Evolutionary conservation across 306 rosid genomes (phyloP), one percentile per base, ranked within the genome.

Genomic region (Vigna radiata): DNA sequence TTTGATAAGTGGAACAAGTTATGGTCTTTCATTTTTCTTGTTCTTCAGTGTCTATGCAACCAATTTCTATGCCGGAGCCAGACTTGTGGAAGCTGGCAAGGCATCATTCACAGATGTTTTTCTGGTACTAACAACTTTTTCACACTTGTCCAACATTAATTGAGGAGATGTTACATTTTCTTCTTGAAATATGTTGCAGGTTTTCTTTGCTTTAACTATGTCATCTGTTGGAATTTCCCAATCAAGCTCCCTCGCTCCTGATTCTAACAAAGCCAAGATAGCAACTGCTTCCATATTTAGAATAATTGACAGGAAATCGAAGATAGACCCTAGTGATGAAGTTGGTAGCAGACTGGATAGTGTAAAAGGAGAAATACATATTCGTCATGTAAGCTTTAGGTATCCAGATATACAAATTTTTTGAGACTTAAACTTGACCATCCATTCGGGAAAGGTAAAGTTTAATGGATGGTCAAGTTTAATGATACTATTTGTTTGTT

Each of bases 121-220:
- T 41, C 80, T 61, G 77, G 97, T 90, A 84, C 14, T 61, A 29
- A 68, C 23, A 53, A 53, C 21, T 50, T 33, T 55, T 37, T 29
- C 14, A 33, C 75, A 12, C 65, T 49, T 5, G 39, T 66, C 39
- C 76, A 39, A 31, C 46, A 41, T 21, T 14, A 33, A 37, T 14
- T 55, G 19, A n/a, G 61, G 49, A 41, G 16, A 73, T 5, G 23
- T 55, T 2, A 18, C 29, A 78, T 47, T 61, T 59, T 15, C 15
- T 77, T 17, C 44, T 19, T 5, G 65, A 47, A 48, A 33, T 76
- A 59, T 44, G 27, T 62, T 81, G 84, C 79, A 92, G 97, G 97
- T 90, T 31, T 84, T 85, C 84, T 84, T 90, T 75, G 93, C 97
- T 77, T 86, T 92, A 84, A 90, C 91, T 13, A 85, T 89, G 91